Conservation (phyloP, 2,329 filamentous ascomycete species). For the Aspergillus uvarum region DNA sequence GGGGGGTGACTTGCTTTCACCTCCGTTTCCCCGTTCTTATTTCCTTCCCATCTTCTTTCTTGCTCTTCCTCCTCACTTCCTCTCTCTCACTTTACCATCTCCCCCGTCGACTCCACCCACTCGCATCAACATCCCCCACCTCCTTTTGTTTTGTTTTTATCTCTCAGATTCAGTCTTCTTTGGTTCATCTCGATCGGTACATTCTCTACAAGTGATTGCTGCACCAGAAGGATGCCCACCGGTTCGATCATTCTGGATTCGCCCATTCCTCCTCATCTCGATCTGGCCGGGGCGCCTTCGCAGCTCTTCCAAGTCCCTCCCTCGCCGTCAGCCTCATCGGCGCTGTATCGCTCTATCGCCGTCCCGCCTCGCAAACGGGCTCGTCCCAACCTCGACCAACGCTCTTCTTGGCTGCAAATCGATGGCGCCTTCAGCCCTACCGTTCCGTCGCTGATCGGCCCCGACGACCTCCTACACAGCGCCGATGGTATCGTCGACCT, state of each 20-base stretch:
- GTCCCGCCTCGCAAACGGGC: constrained; percentile 34
- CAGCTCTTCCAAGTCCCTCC: constrained; percentile 39
- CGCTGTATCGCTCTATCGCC: constrained; percentile 37
- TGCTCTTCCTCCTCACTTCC: constrained; percentile 6
- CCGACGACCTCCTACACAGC: constrained; percentile 30
- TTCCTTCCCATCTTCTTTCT: neutral
- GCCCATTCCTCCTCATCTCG: constrained; percentile 39
- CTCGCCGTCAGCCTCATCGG: constrained; percentile 39
- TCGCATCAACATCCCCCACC: neutral
- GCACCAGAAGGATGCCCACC: constrained; percentile 26
- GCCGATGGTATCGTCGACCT: constrained; percentile 25
- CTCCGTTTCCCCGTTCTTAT: no score
- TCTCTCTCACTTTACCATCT: neutral
- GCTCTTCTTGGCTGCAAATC: constrained; percentile 24
- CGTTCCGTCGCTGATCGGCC: constrained; percentile 24
- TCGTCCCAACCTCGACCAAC: constrained; percentile 29
- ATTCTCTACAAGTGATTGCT: neutral
- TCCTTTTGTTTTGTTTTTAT: neutral
- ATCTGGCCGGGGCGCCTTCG: constrained; percentile 38
- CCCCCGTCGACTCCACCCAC: neutral
- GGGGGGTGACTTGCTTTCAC: neutral
- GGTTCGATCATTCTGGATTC: constrained; percentile 36
- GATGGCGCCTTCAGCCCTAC: constrained; percentile 35
- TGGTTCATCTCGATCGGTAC: neutral
- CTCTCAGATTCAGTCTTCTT: neutral